Percentiles rank a stretch among this genome's conserved stretches.
phyloP scores from a whole-genome alignment of 306 rosid genomes.

The Hylodesmum podocarpum region DNA sequence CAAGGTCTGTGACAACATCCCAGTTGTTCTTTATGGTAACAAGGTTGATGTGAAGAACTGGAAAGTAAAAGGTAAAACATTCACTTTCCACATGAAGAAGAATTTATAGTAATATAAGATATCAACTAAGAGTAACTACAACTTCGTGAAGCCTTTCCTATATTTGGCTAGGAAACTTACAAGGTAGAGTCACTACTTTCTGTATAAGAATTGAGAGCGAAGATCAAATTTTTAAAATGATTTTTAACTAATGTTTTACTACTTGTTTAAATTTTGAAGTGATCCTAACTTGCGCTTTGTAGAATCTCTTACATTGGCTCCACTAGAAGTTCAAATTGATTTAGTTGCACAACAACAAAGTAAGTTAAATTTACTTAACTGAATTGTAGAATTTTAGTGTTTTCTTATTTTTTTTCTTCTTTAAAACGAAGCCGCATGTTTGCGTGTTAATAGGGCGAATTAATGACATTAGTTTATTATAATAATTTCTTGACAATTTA shows the following conservation, averaged over 20 bases:
- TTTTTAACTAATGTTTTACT: not conserved
- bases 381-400: not conserved
- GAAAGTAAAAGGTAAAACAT: constrained; percentile 80
- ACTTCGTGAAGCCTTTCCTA: constrained; percentile 70
- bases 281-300: constrained; percentile 76
- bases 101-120: constrained; percentile 75
- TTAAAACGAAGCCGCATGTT: too few species aligned
- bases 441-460: too few species aligned
- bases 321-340: constrained; percentile 83
- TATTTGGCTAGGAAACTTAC: constrained; percentile 87
- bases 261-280: constrained; percentile 39
- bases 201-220: not conserved
- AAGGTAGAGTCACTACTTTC: constrained; percentile 38
- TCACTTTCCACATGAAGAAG: constrained; percentile 80
- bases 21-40: constrained; percentile 75
- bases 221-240: not conserved
- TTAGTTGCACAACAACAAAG: constrained; percentile 61
- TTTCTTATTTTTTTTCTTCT: too few species aligned
- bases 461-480: too few species aligned
- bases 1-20: constrained; percentile 80
- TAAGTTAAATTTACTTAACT: constrained; percentile 30
- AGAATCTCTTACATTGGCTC: constrained; percentile 84
- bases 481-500: too few species aligned
- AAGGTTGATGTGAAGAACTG: constrained; percentile 86
- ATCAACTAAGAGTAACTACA: constrained; percentile 79